Base-by-base conservation (phyloP, 768 basidiomycete genomes). In the Kondoa subrosea region DNA sequence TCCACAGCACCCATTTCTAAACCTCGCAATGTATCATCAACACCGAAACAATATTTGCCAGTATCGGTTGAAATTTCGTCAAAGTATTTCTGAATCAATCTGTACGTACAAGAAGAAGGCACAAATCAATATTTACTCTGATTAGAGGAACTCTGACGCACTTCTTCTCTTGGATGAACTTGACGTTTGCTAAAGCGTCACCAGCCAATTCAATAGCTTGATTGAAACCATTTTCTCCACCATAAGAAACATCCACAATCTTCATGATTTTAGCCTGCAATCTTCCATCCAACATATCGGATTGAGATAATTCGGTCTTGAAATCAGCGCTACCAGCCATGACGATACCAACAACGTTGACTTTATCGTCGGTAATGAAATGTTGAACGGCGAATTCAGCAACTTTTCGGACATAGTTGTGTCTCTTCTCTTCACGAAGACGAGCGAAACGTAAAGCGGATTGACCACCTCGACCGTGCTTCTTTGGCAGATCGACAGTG, bases 351-450 rank as follows among this genome's bases (percentile, higher is more conserved):
- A 88, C 87, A 30, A 96, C 91, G 76, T 99, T 99, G 79, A 97
- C 92, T 78, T 92, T 96, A 81, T 99, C 95, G 77, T 85, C 87
- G 67, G 91, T 89, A 78, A 99, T 95, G 76, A 89, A 99, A 79
- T 96, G 91, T 78, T 96, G 92, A 30, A 97, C 95, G 3, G 95
- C 91, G 69, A 83, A 82, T 79, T 99, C 95, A 64, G 92, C 91
- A 68, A 99, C 95, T 79, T 99, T 99, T 74, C 95, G 88, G 64
- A 99, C 93, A 77, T 99, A 99, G 80, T 97, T 99, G 85, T 97
- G 92, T 60, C 95, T 86, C 78, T 95, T 95, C 81, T 99, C 95
- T 78, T 96, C 95, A 75, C 95, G 88, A 63, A 99, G 84, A 82
- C 95, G 93, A 56, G 93, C 89, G 85, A 99, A 99, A 87, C 95